A percentile compares a stretch with the other conserved stretches of the same genome.
Conservation (phyloP, 148 eudicot genomes). For the Rhododendron kiyosumense region DNA sequence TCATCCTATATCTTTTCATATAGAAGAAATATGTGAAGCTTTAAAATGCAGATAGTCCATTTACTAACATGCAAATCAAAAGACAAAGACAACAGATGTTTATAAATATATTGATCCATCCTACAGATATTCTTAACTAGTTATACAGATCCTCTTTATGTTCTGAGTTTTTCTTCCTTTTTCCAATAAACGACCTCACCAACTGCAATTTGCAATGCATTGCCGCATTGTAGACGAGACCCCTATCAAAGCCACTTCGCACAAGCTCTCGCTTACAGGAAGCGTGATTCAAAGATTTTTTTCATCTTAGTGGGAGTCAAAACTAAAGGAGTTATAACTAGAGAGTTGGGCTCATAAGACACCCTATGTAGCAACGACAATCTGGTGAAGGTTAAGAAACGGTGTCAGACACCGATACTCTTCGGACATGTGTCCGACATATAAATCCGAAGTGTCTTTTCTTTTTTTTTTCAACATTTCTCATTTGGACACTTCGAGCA, state of each 20-base stretch:
- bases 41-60: neutral
- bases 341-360: neutral
- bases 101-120: neutral
- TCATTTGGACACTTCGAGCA: too few relatives aligned
- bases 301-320: neutral
- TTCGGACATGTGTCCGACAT: too few relatives aligned
- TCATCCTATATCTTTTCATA: neutral
- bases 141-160: neutral
- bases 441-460: too few relatives aligned
- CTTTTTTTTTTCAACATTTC: too few relatives aligned
- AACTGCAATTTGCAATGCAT: neutral
- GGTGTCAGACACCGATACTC: too few relatives aligned
- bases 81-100: neutral
- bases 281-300: neutral
- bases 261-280: neutral
- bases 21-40: neutral
- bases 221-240: neutral
- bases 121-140: neutral
- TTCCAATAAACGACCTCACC: neutral
- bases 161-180: neutral
- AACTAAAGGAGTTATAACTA: neutral
- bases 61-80: neutral
- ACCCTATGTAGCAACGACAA: too few relatives aligned
- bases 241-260: neutral
- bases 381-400: too few relatives aligned